Evolutionary conservation across 306 rosid genomes (phyloP).

Genomic region (Begonia masoniana): DNA sequence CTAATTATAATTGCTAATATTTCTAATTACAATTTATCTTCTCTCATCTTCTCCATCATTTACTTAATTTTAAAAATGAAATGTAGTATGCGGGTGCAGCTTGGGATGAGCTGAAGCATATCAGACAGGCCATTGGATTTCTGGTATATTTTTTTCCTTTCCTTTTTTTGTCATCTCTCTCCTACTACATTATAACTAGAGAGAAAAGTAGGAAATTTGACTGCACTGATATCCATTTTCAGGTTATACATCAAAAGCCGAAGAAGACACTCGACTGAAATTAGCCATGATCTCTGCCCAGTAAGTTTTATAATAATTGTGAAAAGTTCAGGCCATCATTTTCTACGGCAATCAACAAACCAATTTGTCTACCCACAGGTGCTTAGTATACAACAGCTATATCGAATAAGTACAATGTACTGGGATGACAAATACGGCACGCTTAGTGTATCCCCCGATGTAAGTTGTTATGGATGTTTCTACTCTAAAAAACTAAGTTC

Average conservation of each 20-base stretch:
- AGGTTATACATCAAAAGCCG: conserved; percentile 99
- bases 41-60: too few relatives aligned
- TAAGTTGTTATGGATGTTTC: conserved; percentile 26
- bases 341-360: conserved; percentile 3
- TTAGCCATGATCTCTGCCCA: conserved; percentile 94
- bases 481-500: too few relatives aligned
- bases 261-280: conserved; percentile 87
- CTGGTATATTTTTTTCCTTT: conserved; percentile 34
- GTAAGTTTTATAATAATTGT: conserved; percentile 34
- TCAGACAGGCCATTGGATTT: conserved; percentile 99
- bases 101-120: conserved; percentile 97
- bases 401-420: conserved; percentile 98
- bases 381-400: conserved; percentile 96
- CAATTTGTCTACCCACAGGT: conserved; percentile 39
- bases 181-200: not conserved
- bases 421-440: conserved; percentile 99
- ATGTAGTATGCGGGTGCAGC: conserved; percentile 88
- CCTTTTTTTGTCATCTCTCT: not conserved
- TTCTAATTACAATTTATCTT: too few relatives aligned
- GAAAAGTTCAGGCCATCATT: not conserved
- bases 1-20: too few relatives aligned
- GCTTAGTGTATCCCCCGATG: conserved; percentile 91
- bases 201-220: not conserved
- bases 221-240: conserved; percentile 18
- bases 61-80: too few relatives aligned